These are phyloP conservation scores for Hypoxylon sp. DNA, from an alignment of 2,329 filamentous ascomycete species.

Conservation along the genomic window DNA sequence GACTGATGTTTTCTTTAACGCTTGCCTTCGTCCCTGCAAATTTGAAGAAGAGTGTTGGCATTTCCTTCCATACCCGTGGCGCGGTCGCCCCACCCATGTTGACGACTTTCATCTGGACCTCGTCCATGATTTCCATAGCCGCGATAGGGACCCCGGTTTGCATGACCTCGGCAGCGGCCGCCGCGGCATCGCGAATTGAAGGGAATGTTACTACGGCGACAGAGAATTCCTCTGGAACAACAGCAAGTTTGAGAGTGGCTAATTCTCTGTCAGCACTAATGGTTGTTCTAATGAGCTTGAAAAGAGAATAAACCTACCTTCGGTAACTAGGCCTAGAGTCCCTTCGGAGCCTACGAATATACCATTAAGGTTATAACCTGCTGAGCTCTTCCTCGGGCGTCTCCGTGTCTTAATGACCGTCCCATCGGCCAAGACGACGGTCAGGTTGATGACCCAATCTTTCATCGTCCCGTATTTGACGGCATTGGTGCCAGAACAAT, in stretches of 20 bases:
- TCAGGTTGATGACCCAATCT: slow-evolving; percentile 88
- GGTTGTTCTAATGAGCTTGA: not conserved
- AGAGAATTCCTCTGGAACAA: slow-evolving; percentile 81
- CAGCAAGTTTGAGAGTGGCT: slow-evolving; percentile 83
- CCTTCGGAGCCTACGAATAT: slow-evolving; percentile 87
- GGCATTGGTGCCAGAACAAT: slow-evolving; percentile 83
- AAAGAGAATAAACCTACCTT: slow-evolving; percentile 61
- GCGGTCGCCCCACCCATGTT: slow-evolving; percentile 80
- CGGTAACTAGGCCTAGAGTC: slow-evolving; percentile 84
- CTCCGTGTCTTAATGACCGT: slow-evolving; percentile 83
- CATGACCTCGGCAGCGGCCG: slow-evolving; percentile 82
- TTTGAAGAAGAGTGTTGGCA: slow-evolving; percentile 87
- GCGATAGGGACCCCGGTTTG: slow-evolving; percentile 80
- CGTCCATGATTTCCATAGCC: slow-evolving; percentile 89
- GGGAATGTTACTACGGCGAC: slow-evolving; percentile 87
- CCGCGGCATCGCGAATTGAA: slow-evolving; percentile 80
- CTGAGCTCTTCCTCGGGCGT: slow-evolving; percentile 84
- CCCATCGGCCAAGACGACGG: slow-evolving; percentile 84
- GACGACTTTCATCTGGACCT: slow-evolving; percentile 87
- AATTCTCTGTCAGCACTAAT: slow-evolving; percentile 8
- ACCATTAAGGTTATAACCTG: slow-evolving; percentile 86
- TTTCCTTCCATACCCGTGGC: slow-evolving; percentile 79
- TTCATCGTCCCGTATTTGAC: slow-evolving; percentile 90
- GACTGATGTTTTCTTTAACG: slow-evolving; percentile 82
- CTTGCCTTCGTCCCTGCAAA: slow-evolving; percentile 84